Percentiles rank a stretch among this genome's conserved stretches.
These are phyloP conservation scores for Alternaria brassicae DNA, from an alignment of 2,329 filamentous ascomycete species.

Conservation along the genomic window DNA sequence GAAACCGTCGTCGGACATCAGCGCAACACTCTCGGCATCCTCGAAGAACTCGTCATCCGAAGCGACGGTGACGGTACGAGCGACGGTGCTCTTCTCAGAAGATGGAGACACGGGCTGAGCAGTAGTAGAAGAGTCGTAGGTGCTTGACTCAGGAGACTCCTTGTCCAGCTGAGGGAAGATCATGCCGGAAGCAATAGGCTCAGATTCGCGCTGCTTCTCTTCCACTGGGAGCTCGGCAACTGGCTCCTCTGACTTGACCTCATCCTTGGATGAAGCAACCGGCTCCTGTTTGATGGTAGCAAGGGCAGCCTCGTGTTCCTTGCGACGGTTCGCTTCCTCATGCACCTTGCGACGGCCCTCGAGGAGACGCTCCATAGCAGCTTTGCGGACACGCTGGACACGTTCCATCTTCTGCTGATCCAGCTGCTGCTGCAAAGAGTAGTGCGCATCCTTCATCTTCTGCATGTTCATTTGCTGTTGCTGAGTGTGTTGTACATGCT, in stretches of 20 bases:
- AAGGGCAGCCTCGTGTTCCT: slow-evolving; percentile 43
- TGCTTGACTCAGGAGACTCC: slow-evolving; percentile 83
- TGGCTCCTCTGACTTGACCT: slow-evolving; percentile 23
- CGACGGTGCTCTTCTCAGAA: slow-evolving; percentile 39
- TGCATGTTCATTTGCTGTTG: slow-evolving; percentile 25
- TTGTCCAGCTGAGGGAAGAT: slow-evolving; percentile 97
- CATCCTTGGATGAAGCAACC: slow-evolving; percentile 30
- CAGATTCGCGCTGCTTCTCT: slow-evolving; percentile 36
- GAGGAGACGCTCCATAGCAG: slow-evolving; percentile 44
- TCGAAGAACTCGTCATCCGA: slow-evolving; percentile 63
- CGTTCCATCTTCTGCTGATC: slow-evolving; percentile 39
- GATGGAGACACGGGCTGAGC: slow-evolving; percentile 33
- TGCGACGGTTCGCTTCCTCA: slow-evolving; percentile 36
- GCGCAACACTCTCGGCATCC: slow-evolving; percentile 65
- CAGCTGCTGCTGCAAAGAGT: slow-evolving; percentile 28
- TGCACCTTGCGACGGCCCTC: slow-evolving; percentile 44
- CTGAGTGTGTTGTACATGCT: slow-evolving; percentile 26
- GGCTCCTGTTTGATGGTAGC: slow-evolving; percentile 38
- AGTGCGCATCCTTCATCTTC: slow-evolving; percentile 32
- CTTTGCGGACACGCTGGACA: slow-evolving; percentile 45
- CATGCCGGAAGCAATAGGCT: slow-evolving; percentile 66
- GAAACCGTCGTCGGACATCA: slow-evolving; percentile 72
- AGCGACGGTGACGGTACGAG: slow-evolving; percentile 45
- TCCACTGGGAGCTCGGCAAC: slow-evolving; percentile 45
- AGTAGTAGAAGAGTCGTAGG: slow-evolving; percentile 66